Conservation (phyloP, 1,139 yeast species). For the Eremothecium gossypii region DNA sequence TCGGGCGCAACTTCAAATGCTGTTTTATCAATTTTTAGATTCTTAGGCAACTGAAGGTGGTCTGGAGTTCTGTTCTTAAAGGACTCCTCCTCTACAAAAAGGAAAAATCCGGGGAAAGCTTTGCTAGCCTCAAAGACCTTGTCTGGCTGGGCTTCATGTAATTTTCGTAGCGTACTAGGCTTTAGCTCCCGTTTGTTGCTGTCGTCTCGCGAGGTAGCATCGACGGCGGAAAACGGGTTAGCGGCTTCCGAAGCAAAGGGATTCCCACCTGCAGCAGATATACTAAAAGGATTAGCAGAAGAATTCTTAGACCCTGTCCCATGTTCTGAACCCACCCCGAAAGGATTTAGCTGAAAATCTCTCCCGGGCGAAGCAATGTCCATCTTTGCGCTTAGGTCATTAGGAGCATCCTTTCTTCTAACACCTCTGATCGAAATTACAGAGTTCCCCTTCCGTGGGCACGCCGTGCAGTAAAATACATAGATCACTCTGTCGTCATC, state of each 20-base stretch:
- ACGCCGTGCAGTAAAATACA: conserved; percentile 66
- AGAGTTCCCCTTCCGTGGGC: conserved; percentile 62
- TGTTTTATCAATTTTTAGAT: conserved; percentile 29
- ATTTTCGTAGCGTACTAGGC: conserved; percentile 18
- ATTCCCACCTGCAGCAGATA: conserved; percentile 13
- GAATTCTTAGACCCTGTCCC: conserved; percentile 31
- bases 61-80: conserved; percentile 41
- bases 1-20: conserved; percentile 28
- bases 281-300: conserved; percentile 29
- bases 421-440: conserved; percentile 71
- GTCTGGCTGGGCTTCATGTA: conserved; percentile 20
- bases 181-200: conserved; percentile 5
- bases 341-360: conserved; percentile 37
- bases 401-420: conserved; percentile 36
- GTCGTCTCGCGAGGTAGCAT: conserved; percentile 5
- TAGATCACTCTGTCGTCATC: conserved; percentile 74
- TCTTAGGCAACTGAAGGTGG: conserved; percentile 36
- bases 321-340: conserved; percentile 31
- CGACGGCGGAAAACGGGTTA: conserved; percentile 14
- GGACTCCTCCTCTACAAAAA: conserved; percentile 61
- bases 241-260: conserved; percentile 25
- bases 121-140: conserved; percentile 19
- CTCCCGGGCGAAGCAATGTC: conserved; percentile 34
- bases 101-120: conserved; percentile 51
- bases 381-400: conserved; percentile 37